These are phyloP conservation scores for Populus hybrid DNA, from an alignment of 441 rosid species.

Conservation along the genomic window DNA sequence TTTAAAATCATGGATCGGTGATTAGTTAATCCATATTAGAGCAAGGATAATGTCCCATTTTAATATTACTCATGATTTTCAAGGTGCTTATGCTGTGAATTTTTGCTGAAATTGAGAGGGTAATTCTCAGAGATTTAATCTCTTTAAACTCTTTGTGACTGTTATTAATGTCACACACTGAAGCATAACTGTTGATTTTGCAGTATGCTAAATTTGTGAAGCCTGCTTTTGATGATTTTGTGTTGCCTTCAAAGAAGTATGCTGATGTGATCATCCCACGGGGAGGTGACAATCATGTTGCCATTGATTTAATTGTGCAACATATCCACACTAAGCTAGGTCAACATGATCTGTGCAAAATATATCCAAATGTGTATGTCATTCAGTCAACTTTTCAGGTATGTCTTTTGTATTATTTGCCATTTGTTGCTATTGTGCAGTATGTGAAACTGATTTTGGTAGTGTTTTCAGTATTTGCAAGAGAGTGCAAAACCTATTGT, in stretches of 20 bases:
- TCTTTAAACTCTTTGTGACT: not conserved
- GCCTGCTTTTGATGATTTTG: conserved; percentile 99
- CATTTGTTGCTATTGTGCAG: not conserved
- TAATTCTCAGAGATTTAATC: not conserved
- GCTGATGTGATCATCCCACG: conserved; percentile 97
- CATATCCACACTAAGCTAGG: conserved; percentile 34
- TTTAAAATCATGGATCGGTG: too few relatives aligned
- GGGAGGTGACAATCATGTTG: conserved; percentile 98
- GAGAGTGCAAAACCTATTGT: too few relatives aligned
- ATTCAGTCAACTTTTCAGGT: conserved; percentile 98
- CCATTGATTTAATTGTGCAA: conserved; percentile 96
- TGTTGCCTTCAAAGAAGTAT: conserved; percentile 92
- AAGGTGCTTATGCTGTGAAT: not conserved
- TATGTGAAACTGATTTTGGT: not conserved
- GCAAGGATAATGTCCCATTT: too few relatives aligned
- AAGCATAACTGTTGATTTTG: conserved; percentile 26
- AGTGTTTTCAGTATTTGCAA: too few relatives aligned
- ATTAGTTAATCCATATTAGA: too few relatives aligned
- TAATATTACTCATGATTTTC: too few relatives aligned
- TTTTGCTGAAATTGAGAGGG: not conserved
- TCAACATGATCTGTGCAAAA: conserved; percentile 92
- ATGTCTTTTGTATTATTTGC: conserved; percentile 7
- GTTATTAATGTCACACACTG: conserved; percentile 7
- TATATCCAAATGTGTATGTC: conserved; percentile 78
- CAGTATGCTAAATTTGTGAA: conserved; percentile 99